These are phyloP conservation scores for Naganishia antarctica DNA, from an alignment of 768 basidiomycete species.

Conservation along the genomic window DNA sequence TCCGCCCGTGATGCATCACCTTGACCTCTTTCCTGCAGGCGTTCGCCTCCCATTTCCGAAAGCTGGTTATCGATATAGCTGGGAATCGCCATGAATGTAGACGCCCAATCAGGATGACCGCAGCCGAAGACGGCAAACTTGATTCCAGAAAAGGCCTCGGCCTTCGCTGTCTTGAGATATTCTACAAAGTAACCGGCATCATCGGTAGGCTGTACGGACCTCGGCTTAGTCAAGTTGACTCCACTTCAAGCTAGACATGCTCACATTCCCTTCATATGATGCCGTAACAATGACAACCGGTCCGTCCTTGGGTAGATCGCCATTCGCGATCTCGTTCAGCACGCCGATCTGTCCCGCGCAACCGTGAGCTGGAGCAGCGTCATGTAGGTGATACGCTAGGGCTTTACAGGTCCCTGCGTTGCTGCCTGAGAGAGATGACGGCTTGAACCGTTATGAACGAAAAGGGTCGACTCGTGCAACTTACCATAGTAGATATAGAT, in stretches of 20 bases:
- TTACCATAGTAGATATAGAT: slow-evolving; percentile 17
- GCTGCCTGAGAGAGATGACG: slow-evolving; percentile 48
- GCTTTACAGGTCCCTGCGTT: slow-evolving; percentile 56
- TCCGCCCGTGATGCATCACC: slow-evolving; percentile 53
- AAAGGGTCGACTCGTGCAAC: background rate
- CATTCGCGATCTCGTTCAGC: slow-evolving; percentile 49
- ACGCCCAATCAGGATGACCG: slow-evolving; percentile 56
- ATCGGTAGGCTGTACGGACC: slow-evolving; percentile 52
- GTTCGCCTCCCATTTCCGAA: slow-evolving; percentile 48
- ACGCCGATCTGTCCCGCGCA: slow-evolving; percentile 51
- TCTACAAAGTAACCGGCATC: slow-evolving; percentile 55
- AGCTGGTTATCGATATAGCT: slow-evolving; percentile 51
- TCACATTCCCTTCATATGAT: slow-evolving; percentile 53
- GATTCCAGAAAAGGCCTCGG: slow-evolving; percentile 30
- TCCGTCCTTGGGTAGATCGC: slow-evolving; percentile 50
- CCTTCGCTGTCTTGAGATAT: slow-evolving; percentile 49
- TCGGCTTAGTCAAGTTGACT: background rate
- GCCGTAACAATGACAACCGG: slow-evolving; percentile 55
- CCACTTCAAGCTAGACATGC: background rate
- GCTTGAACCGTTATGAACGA: slow-evolving; percentile 43
- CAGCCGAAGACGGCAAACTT: slow-evolving; percentile 56
- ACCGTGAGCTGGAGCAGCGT: slow-evolving; percentile 50
- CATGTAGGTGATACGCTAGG: slow-evolving; percentile 54
- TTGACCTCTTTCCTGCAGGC: slow-evolving; percentile 50
- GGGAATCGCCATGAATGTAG: slow-evolving; percentile 55